phyloP scores from a whole-genome alignment of 345 rosid genomes.

The Arabis alpina region DNA sequence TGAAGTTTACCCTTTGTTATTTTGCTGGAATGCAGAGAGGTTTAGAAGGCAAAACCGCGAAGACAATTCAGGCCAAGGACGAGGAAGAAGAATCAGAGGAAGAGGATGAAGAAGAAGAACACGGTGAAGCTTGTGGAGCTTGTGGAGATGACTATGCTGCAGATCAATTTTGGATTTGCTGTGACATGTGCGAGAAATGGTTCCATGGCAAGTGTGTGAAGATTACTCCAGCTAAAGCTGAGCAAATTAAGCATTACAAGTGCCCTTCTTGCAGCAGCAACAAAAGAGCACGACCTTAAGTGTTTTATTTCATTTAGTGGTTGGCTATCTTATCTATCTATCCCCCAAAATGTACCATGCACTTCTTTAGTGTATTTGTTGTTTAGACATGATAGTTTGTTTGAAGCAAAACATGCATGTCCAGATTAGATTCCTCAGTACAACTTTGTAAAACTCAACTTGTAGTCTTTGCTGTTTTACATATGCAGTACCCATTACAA shows the following conservation, averaged over 20 bases:
- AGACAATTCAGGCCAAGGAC: conserved; percentile 45
- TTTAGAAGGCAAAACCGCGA: conserved; percentile 52
- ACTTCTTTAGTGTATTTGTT: conserved; percentile 6
- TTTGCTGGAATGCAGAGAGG: conserved; percentile 51
- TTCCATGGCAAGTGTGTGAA: conserved; percentile 87
- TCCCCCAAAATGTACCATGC: conserved; percentile 20
- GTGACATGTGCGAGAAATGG: conserved; percentile 86
- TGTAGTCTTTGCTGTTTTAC: neutral
- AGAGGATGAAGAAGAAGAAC: conserved; percentile 59
- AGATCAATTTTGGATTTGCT: conserved; percentile 88
- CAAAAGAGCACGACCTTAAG: conserved; percentile 74
- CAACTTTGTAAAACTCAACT: conserved; percentile 22
- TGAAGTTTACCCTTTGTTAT: conserved; percentile 4
- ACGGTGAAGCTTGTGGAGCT: conserved; percentile 81
- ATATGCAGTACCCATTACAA: conserved; percentile 16
- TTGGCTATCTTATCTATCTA: neutral
- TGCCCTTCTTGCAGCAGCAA: conserved; percentile 84
- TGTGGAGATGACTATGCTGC: conserved; percentile 77
- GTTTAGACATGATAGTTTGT: conserved; percentile 10
- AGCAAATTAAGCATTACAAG: conserved; percentile 84
- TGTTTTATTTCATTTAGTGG: conserved; percentile 18
- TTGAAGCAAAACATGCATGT: neutral
- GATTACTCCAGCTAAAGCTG: conserved; percentile 84
- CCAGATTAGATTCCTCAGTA: neutral
- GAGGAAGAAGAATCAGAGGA: conserved; percentile 54